Percentiles rank a stretch among this genome's conserved stretches.
Evolutionary conservation across 257 asterid genomes (phyloP).

Genomic region (Henckelia pumila): DNA sequence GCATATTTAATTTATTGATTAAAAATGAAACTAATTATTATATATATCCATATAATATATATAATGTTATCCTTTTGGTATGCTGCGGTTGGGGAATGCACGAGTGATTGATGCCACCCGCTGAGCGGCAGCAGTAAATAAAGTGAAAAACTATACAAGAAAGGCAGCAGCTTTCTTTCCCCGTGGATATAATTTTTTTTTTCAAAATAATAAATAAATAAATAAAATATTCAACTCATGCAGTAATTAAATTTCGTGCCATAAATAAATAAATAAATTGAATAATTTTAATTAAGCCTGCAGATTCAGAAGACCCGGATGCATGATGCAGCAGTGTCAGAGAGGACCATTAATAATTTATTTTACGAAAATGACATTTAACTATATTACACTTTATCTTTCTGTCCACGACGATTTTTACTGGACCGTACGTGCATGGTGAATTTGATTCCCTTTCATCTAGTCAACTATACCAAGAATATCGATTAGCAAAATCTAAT

Average conservation of each 20-base stretch:
- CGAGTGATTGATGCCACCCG: background rate
- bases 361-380: conserved; percentile 35
- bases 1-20: too few relatives aligned
- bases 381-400: conserved; percentile 28
- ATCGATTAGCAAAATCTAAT: too few relatives aligned
- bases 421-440: too few relatives aligned
- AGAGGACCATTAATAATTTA: conserved; percentile 38
- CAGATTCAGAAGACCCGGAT: conserved; percentile 13
- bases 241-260: conserved; percentile 14
- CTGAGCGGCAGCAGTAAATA: background rate
- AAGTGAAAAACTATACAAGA: background rate
- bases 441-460: too few relatives aligned
- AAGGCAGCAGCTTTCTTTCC: conserved; percentile 5
- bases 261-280: background rate
- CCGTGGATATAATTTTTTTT: conserved; percentile 3
- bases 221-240: conserved; percentile 14
- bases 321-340: conserved; percentile 5
- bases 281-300: too few relatives aligned
- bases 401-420: background rate
- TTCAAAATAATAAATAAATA: too few relatives aligned
- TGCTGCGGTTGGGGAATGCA: too few relatives aligned
- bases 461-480: too few relatives aligned
- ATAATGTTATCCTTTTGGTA: too few relatives aligned
- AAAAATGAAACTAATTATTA: too few relatives aligned
- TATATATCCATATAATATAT: too few relatives aligned